Conservation (phyloP, 2,329 filamentous ascomycete species). For the Camillea tinctor region DNA sequence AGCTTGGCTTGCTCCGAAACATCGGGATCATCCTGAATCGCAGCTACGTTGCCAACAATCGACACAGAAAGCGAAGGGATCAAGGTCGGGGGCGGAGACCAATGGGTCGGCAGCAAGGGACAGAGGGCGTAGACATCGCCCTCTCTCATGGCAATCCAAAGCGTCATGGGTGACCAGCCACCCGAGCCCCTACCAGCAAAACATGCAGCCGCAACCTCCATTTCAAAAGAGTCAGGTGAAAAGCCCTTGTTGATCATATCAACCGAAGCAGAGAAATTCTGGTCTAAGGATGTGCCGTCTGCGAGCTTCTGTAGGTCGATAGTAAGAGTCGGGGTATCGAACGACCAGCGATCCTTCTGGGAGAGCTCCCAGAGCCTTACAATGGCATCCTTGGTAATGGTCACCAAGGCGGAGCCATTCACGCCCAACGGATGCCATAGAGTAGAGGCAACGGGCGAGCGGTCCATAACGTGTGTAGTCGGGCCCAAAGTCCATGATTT, state of each 20-base stretch:
- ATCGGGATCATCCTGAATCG: conserved; percentile 58
- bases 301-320: conserved; percentile 87
- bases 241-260: conserved; percentile 77
- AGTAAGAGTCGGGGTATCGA: conserved; percentile 77
- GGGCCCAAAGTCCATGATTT: conserved; percentile 92
- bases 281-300: conserved; percentile 76
- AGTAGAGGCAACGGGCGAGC: conserved; percentile 74
- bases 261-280: conserved; percentile 77
- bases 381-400: conserved; percentile 82
- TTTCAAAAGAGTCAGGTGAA: conserved; percentile 85
- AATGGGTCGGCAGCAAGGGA: conserved; percentile 82
- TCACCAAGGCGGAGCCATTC: conserved; percentile 78
- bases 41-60: conserved; percentile 71
- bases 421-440: conserved; percentile 93
- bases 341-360: conserved; percentile 79
- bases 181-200: conserved; percentile 69
- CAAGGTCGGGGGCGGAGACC: conserved; percentile 74
- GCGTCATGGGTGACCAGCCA: conserved; percentile 93
- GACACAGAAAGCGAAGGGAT: conserved; percentile 81
- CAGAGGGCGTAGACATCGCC: conserved; percentile 93
- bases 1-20: conserved; percentile 53
- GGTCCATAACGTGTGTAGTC: conserved; percentile 85
- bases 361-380: conserved; percentile 91
- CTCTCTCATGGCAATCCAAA: conserved; percentile 94
- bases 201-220: conserved; percentile 87